Evolutionary conservation across 1,284 basidiomycete species (phyloP), one percentile per base, ranked within the genome.

Genomic region (Anthracocystis walkeri): DNA sequence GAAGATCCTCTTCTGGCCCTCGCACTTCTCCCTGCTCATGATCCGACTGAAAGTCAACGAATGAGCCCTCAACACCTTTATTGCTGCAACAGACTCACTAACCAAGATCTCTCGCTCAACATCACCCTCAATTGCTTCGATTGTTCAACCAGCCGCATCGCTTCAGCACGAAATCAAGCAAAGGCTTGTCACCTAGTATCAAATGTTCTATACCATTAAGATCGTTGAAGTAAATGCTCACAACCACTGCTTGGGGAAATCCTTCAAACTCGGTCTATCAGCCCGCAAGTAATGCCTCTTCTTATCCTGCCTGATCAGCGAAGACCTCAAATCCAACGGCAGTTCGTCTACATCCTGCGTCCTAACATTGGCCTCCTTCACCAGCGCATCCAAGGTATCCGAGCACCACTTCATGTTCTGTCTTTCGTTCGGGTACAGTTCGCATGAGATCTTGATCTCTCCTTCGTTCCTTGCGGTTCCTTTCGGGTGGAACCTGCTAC

Each of bases 361-460:
- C 51, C 72, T 56, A 27, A 75, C 81, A 50, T 81, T 76, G 7
- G 86, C 85, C 58, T 85, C 86, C 7, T 56, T 55, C 21, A 87
- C 72, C 55, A 87, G 65, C 45, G 68, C 76, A 68, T 86, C 85
- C 25, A 87, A 63, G 18, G 79, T 82, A 61, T 87, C 86, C 42
- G 82, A 84, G 73, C 86, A 87, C 86, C 86, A 87, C 75, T 86
- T 86, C 66, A 85, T 82, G 62, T 87, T 87, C 82, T 86, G 85
- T 44, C 79, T 52, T 48, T 81, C 77, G 27, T 75, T 80, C 10
- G 85, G 86, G 65, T 84, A 84, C 52, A 77, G 41, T 41, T 86
- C 85, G 69, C 84, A 85, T 12, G 74, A 70, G 42, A 87, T 83
- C 74, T 85, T 85, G 65, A 87, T 59, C 54, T 72, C 56, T 18